Conservation (phyloP, 1,139 yeast genomes). For the Martiniozyma asiatica region DNA sequence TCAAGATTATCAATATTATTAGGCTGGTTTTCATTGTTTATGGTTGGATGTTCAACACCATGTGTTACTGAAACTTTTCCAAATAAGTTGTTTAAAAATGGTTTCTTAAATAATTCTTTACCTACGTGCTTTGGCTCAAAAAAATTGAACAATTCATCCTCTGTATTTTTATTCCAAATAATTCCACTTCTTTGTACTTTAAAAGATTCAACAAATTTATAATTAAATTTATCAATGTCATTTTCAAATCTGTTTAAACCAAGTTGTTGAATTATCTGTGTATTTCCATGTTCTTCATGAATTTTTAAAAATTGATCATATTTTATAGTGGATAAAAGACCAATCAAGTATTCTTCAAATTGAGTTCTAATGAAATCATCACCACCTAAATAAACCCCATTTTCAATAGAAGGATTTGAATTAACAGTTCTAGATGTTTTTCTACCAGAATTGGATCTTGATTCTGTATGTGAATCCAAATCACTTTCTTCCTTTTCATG, state of each 20-base stretch:
- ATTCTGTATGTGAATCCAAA: too few species aligned
- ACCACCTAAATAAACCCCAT: constrained; percentile 49
- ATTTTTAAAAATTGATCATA: constrained; percentile 45
- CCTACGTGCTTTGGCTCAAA: constrained; percentile 61
- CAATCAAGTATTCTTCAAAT: constrained; percentile 80
- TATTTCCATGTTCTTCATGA: constrained; percentile 22
- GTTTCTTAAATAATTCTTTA: constrained; percentile 4
- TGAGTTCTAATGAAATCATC: constrained; percentile 83
- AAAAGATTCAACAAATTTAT: constrained; percentile 55
- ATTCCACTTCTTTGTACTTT: constrained; percentile 49
- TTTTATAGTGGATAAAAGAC: constrained; percentile 62
- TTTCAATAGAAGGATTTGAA: constrained; percentile 34
- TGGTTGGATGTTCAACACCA: too few species aligned
- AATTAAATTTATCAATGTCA: constrained; percentile 40
- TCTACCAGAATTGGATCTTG: too few species aligned
- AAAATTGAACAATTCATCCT: constrained; percentile 80
- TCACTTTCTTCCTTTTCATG: constrained; percentile 9
- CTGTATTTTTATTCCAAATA: constrained; percentile 64
- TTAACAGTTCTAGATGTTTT: constrained; percentile 26
- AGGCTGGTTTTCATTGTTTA: too few species aligned
- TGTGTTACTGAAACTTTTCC: too few species aligned
- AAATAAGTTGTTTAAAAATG: too few species aligned
- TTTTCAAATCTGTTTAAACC: constrained; percentile 20
- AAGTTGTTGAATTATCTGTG: constrained; percentile 5
- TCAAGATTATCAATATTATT: too few species aligned